Evolutionary conservation across 78 protist genomes (phyloP).

Genomic region (Diacronema lutheri): DNA sequence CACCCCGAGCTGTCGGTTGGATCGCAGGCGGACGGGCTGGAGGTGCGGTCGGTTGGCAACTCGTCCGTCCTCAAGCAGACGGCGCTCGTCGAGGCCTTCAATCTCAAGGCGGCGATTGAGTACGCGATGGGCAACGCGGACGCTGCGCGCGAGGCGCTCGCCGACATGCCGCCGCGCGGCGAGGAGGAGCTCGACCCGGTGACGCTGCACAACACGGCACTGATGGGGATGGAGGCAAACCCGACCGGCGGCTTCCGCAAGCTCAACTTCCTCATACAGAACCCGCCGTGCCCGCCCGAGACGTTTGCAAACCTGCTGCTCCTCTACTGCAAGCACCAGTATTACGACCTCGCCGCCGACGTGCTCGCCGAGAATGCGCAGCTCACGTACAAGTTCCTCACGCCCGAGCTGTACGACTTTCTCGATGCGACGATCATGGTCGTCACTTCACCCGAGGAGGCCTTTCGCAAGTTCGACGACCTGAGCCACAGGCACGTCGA

Average conservation of each 20-base stretch:
- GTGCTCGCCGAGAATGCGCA: constrained; percentile 64
- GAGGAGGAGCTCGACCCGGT: constrained; percentile 84
- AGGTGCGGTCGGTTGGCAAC: constrained; percentile 76
- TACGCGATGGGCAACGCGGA: constrained; percentile 52
- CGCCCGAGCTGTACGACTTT: constrained; percentile 55
- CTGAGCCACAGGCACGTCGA: constrained; percentile 42
- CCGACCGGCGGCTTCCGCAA: constrained; percentile 66
- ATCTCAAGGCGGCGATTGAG: constrained; percentile 81
- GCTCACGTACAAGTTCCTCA: constrained; percentile 37
- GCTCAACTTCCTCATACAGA: constrained; percentile 58
- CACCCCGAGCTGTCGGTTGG: constrained; percentile 51
- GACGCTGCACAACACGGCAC: constrained; percentile 81
- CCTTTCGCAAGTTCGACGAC: constrained; percentile 59
- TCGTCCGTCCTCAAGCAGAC: constrained; percentile 60
- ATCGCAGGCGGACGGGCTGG: constrained; percentile 47
- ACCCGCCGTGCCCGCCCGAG: constrained; percentile 82
- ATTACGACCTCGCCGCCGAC: constrained; percentile 71
- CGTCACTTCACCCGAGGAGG: constrained; percentile 64
- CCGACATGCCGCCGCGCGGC: constrained; percentile 77
- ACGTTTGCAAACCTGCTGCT: constrained; percentile 76
- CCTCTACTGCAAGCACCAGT: constrained; percentile 65
- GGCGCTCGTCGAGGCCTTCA: constrained; percentile 85
- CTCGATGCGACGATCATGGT: constrained; percentile 61
- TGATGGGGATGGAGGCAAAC: constrained; percentile 70
- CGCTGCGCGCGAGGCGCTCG: constrained; percentile 65